Conservation (phyloP, 805 yeast species). For the Pichia californica region DNA sequence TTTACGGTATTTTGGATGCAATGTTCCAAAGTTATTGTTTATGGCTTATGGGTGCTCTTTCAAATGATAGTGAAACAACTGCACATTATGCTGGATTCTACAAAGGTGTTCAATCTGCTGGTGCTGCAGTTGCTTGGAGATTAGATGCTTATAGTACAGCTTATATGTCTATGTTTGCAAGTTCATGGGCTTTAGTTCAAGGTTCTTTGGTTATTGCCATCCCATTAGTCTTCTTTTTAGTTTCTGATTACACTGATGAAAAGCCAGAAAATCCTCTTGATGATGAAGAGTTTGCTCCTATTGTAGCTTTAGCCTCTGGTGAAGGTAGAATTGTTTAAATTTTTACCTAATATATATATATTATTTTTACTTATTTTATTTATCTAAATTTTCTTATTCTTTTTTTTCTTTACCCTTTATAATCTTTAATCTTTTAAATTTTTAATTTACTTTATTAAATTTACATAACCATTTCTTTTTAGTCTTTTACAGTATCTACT, state of each 20-base stretch:
- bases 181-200: conserved; percentile 46
- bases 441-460: too few species aligned
- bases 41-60: conserved; percentile 54
- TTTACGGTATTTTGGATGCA: conserved; percentile 56
- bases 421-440: too few species aligned
- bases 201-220: conserved; percentile 44
- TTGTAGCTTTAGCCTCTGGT: conserved; percentile 6
- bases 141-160: conserved; percentile 13
- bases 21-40: conserved; percentile 51
- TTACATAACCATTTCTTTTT: too few species aligned
- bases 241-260: conserved; percentile 28
- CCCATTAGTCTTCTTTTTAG: conserved; percentile 40
- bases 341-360: too few species aligned
- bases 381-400: too few species aligned
- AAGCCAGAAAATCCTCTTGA: conserved; percentile 12
- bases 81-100: conserved; percentile 56
- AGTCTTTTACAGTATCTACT: too few species aligned
- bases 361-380: too few species aligned
- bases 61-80: conserved; percentile 49
- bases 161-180: conserved; percentile 39
- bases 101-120: conserved; percentile 60
- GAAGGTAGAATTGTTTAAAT: conserved; percentile 8
- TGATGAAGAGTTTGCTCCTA: conserved; percentile 4
- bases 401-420: neutral
- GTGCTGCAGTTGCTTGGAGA: conserved; percentile 57